Percentiles rank a stretch among this genome's conserved stretches.
phyloP scores from a whole-genome alignment of 805 yeast genomes.

The Zygosaccharomyces pseudorouxii region DNA sequence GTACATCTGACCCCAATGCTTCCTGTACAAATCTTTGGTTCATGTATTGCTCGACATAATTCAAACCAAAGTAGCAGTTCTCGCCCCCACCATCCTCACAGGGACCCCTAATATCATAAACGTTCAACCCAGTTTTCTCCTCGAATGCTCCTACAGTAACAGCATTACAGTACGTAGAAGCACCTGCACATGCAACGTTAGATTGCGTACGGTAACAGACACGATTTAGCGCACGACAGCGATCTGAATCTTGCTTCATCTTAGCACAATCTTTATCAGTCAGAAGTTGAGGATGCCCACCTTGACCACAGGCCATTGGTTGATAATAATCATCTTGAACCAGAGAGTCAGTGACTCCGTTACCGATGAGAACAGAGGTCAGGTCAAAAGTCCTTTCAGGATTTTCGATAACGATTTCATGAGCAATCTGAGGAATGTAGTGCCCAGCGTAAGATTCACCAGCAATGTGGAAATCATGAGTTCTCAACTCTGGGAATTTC shows the following conservation, averaged over 20 bases:
- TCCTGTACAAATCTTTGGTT: slow-evolving; percentile 65
- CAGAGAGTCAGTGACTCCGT: slow-evolving; percentile 84
- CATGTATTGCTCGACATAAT: slow-evolving; percentile 67
- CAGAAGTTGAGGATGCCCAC: slow-evolving; percentile 76
- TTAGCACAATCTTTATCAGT: slow-evolving; percentile 62
- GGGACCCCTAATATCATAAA: slow-evolving; percentile 75
- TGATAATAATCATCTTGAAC: slow-evolving; percentile 73
- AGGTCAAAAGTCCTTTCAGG: slow-evolving; percentile 57
- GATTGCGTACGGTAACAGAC: slow-evolving; percentile 60
- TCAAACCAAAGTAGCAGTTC: slow-evolving; percentile 69
- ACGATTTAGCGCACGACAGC: slow-evolving; percentile 58
- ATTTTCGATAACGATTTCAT: slow-evolving; percentile 42
- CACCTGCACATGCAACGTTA: slow-evolving; percentile 78
- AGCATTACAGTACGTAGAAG: slow-evolving; percentile 71
- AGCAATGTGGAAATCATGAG: slow-evolving; percentile 64
- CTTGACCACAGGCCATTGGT: slow-evolving; percentile 93
- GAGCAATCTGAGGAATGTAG: slow-evolving; percentile 68
- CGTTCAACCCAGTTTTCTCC: slow-evolving; percentile 72
- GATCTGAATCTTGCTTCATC: slow-evolving; percentile 58
- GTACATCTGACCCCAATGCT: slow-evolving; percentile 83
- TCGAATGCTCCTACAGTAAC: slow-evolving; percentile 60
- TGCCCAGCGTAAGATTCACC: slow-evolving; percentile 87
- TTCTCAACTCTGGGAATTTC: slow-evolving; percentile 68
- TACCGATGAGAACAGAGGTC: slow-evolving; percentile 81
- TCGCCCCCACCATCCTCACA: slow-evolving; percentile 63